Evolutionary conservation across 176 grass and related monocot species (phyloP).

Genomic region (Avena atlantica): DNA sequence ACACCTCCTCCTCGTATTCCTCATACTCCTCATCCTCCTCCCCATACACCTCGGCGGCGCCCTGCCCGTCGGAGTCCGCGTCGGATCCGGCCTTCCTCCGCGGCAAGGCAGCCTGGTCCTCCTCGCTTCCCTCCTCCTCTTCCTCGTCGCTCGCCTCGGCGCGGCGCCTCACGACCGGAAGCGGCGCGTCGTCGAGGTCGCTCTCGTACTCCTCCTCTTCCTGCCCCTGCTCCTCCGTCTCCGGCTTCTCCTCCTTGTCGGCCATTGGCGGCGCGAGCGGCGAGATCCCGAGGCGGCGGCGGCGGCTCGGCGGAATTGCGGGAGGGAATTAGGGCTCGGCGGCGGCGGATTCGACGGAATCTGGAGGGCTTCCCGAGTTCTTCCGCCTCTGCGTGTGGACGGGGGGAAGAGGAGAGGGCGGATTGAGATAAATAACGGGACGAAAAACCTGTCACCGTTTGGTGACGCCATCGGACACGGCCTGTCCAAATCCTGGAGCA

Average conservation of each 20-base stretch:
- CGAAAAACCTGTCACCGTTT: conserved; percentile 16
- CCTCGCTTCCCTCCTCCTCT: conserved; percentile 34
- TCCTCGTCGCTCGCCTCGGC: conserved; percentile 91
- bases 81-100: conserved; percentile 60
- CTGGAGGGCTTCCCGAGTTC: conserved; percentile 44
- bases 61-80: conserved; percentile 78
- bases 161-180: conserved; percentile 69
- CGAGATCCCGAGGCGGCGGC: conserved; percentile 39
- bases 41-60: conserved; percentile 77
- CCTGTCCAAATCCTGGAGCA: conserved; percentile 29
- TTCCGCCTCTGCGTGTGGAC: background rate
- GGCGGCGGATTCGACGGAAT: conserved; percentile 40
- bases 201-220: conserved; percentile 76
- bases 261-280: conserved; percentile 42
- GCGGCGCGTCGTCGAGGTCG: conserved; percentile 87
- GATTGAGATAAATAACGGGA: conserved; percentile 37
- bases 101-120: conserved; percentile 11
- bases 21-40: conserved; percentile 62
- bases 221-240: conserved; percentile 7
- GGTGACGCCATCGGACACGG: conserved; percentile 14
- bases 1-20: conserved; percentile 55
- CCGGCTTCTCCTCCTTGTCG: conserved; percentile 44
- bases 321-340: conserved; percentile 34
- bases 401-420: background rate
- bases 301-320: conserved; percentile 5